These are phyloP conservation scores for Hypoxylon sp. DNA, from an alignment of 2,329 filamentous ascomycete species.

Conservation along the genomic window DNA sequence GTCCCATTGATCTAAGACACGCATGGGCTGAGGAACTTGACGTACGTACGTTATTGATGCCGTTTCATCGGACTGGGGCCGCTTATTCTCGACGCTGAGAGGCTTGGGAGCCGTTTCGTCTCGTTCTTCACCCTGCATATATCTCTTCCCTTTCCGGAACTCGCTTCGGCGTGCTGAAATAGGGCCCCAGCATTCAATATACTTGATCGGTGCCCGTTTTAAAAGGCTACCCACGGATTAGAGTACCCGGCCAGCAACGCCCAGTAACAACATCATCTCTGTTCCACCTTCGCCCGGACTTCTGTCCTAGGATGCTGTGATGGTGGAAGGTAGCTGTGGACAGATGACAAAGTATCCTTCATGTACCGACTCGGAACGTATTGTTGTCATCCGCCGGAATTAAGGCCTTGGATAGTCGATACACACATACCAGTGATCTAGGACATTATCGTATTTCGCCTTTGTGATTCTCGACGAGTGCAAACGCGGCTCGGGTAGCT, in stretches of 20 bases:
- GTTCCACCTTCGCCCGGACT: constrained; percentile 33
- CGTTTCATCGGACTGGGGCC: constrained; percentile 35
- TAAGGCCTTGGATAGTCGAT: constrained; percentile 21
- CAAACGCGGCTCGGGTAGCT: constrained; percentile 42
- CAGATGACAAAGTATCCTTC: constrained; percentile 33
- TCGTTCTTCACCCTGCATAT: constrained; percentile 34
- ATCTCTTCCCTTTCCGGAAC: constrained; percentile 21
- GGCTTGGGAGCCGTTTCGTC: constrained; percentile 27
- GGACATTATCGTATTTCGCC: constrained; percentile 37
- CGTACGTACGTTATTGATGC: constrained; percentile 33
- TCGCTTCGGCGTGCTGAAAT: constrained; percentile 28
- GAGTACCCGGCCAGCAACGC: constrained; percentile 29
- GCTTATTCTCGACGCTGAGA: constrained; percentile 42
- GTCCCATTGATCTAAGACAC: constrained; percentile 38
- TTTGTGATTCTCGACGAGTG: constrained; percentile 36
- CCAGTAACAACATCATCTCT: constrained; percentile 36
- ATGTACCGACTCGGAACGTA: constrained; percentile 38
- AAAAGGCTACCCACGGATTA: constrained; percentile 43
- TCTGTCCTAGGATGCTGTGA: constrained; percentile 24
- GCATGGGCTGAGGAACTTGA: constrained; percentile 39
- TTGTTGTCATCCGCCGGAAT: constrained; percentile 27
- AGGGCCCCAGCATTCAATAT: constrained; percentile 17
- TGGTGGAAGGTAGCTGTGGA: constrained; percentile 27
- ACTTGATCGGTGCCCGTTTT: constrained; percentile 32
- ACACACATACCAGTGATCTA: constrained; percentile 31